phyloP scores from a whole-genome alignment of 768 basidiomycete species.

The Lentinula detonsa region DNA sequence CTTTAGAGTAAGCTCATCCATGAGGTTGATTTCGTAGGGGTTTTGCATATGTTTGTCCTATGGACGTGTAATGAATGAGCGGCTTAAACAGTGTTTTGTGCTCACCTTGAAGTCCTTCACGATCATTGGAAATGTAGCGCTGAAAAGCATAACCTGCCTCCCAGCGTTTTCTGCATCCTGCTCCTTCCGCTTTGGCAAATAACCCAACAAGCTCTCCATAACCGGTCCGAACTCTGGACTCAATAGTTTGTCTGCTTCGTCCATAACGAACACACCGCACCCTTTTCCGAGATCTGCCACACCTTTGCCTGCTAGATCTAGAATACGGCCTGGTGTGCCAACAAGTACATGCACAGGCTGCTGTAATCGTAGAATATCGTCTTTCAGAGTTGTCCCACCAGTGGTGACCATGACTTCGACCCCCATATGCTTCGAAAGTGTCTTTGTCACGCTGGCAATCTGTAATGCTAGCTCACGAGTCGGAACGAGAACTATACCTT shows the following conservation, averaged over 20 bases:
- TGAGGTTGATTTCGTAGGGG: conserved; percentile 98
- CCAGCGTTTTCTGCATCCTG: neutral
- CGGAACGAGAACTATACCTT: conserved; percentile 93
- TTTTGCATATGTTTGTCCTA: conserved; percentile 95
- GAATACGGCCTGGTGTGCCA: conserved; percentile 92
- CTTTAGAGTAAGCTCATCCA: conserved; percentile 98
- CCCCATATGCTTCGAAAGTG: conserved; percentile 91
- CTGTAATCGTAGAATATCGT: conserved; percentile 90
- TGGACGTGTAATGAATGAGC: conserved; percentile 2
- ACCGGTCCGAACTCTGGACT: conserved; percentile 97
- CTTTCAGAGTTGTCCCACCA: conserved; percentile 95
- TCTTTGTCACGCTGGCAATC: conserved; percentile 98
- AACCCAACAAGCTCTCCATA: conserved; percentile 90
- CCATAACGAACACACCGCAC: conserved; percentile 98
- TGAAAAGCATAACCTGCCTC: conserved; percentile 98
- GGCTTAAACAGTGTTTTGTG: neutral
- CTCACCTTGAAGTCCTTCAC: conserved; percentile 97
- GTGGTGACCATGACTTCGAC: conserved; percentile 99
- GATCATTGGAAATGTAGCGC: conserved; percentile 97
- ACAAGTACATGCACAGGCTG: conserved; percentile 94
- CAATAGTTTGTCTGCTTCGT: conserved; percentile 97
- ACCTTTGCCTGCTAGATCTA: conserved; percentile 89
- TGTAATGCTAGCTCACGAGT: conserved; percentile 98
- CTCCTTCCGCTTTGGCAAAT: conserved; percentile 57
- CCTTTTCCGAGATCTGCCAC: conserved; percentile 86